Evolutionary conservation across 1,139 yeast species (phyloP).

Genomic region (Sugiyamaella pinicola): DNA sequence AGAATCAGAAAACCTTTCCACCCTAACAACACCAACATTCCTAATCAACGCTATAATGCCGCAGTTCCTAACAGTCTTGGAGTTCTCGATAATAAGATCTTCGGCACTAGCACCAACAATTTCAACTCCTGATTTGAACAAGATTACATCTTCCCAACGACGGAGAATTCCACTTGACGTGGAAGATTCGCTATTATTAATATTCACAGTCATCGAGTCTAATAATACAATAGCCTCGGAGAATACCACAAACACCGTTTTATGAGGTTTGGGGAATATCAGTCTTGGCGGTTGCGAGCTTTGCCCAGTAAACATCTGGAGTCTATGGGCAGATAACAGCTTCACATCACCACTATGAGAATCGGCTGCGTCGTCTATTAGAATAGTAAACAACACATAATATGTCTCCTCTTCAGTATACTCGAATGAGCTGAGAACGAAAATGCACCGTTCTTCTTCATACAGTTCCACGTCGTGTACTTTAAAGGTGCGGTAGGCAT

Average conservation of each 20-base stretch:
- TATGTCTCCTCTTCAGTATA: slow-evolving; percentile 41
- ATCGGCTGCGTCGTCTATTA: slow-evolving; percentile 45
- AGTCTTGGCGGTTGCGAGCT: slow-evolving; percentile 51
- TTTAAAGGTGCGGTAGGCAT: slow-evolving; percentile 45
- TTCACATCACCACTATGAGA: slow-evolving; percentile 49
- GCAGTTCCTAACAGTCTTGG: slow-evolving; percentile 40
- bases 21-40: slow-evolving; percentile 62
- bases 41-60: slow-evolving; percentile 59
- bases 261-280: slow-evolving; percentile 60
- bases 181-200: slow-evolving; percentile 14
- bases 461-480: slow-evolving; percentile 55
- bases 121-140: slow-evolving; percentile 55
- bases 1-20: slow-evolving; percentile 53
- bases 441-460: slow-evolving; percentile 47
- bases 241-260: slow-evolving; percentile 65
- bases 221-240: slow-evolving; percentile 65
- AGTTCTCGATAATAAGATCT: slow-evolving; percentile 35
- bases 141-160: slow-evolving; percentile 78
- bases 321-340: slow-evolving; percentile 63
- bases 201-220: slow-evolving; percentile 57
- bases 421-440: slow-evolving; percentile 53
- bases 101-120: slow-evolving; percentile 67
- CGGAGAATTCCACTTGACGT: slow-evolving; percentile 43
- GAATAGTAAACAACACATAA: slow-evolving; percentile 59
- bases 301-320: slow-evolving; percentile 47